Conservation (phyloP, 2,329 filamentous ascomycete species). For the Fusarium marasasianum region DNA sequence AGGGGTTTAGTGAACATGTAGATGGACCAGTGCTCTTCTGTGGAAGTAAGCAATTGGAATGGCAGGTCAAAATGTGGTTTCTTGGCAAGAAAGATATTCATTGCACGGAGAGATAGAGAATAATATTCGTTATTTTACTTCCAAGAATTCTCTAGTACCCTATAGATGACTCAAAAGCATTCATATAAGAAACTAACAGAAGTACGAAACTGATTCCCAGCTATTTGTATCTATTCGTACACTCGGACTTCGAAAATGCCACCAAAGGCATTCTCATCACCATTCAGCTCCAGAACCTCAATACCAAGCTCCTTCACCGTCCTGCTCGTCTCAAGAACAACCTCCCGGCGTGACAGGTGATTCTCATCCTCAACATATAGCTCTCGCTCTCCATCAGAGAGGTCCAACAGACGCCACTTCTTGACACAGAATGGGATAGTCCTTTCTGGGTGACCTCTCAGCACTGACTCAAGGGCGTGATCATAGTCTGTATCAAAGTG, state of each 20-base stretch:
- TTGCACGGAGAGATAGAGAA: neutral
- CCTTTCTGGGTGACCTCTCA: constrained; percentile 11
- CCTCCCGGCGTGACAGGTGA: neutral
- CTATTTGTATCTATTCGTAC: neutral
- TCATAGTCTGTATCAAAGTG: constrained; percentile 17
- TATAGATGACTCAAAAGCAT: neutral
- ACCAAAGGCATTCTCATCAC: neutral
- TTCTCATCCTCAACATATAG: neutral
- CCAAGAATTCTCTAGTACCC: neutral
- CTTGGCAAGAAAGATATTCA: neutral
- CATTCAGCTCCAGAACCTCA: neutral
- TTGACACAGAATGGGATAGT: constrained; percentile 9
- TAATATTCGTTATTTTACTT: no score
- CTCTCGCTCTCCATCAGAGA: neutral
- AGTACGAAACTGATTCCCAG: accelerated
- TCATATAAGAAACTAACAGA: neutral
- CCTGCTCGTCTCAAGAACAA: neutral
- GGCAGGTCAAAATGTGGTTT: constrained; percentile 17
- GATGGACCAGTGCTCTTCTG: neutral
- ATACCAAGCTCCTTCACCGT: neutral
- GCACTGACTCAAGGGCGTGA: constrained; percentile 5
- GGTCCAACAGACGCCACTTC: neutral
- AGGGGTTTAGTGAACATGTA: accelerated
- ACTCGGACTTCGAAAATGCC: neutral
- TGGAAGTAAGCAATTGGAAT: constrained; percentile 7